Evolutionary conservation across 257 asterid species (phyloP).

Genomic region (Mitragyna speciosa): DNA sequence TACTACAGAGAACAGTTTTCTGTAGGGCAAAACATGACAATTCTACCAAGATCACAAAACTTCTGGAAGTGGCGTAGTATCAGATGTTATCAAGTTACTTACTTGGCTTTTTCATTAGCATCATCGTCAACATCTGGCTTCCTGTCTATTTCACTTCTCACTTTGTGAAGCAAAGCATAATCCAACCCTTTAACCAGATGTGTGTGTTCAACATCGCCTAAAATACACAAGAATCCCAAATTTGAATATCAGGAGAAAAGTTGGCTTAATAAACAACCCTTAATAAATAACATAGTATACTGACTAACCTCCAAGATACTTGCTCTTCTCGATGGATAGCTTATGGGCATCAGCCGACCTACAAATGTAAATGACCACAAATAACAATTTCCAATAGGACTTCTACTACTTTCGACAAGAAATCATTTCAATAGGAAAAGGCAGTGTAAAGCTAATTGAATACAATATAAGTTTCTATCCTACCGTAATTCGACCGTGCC

Average conservation of each 20-base stretch:
- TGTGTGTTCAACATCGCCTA: conserved; percentile 99
- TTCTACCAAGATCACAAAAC: background rate
- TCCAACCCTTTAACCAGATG: conserved; percentile 98
- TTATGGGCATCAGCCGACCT: conserved; percentile 94
- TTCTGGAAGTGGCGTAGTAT: background rate
- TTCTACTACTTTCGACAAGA: background rate
- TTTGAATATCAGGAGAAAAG: background rate
- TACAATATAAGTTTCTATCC: conserved; percentile 3
- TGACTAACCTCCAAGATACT: conserved; percentile 91
- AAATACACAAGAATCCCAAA: conserved; percentile 31
- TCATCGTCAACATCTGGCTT: conserved; percentile 84
- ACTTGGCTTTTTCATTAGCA: conserved; percentile 64
- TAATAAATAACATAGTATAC: conserved; percentile 10
- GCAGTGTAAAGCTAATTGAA: background rate
- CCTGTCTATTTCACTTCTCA: conserved; percentile 93
- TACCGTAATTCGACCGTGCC: conserved; percentile 78
- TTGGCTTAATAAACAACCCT: background rate
- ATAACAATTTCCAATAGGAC: background rate
- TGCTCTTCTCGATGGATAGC: conserved; percentile 97
- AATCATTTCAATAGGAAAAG: background rate
- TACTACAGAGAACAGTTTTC: background rate
- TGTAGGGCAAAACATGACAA: background rate
- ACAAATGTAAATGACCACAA: conserved; percentile 14
- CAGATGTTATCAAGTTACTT: conserved; percentile 19
- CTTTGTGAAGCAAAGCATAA: conserved; percentile 91